phyloP scores from a whole-genome alignment of 2,329 filamentous ascomycete species.

The Diaporthe sp. region DNA sequence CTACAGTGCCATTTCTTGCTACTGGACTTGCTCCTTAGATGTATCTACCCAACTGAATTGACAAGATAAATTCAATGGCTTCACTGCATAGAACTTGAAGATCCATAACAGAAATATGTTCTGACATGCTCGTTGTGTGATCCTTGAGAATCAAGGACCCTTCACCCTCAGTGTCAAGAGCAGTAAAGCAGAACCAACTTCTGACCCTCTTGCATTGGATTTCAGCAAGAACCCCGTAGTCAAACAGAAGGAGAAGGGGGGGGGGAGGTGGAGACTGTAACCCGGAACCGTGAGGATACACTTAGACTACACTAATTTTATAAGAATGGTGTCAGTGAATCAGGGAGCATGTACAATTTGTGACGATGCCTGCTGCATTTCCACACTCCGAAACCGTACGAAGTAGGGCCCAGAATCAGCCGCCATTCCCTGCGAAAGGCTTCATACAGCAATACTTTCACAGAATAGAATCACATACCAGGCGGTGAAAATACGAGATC shows the following conservation, averaged over 20 bases:
- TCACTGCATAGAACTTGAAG: not conserved
- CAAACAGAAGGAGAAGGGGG: no score
- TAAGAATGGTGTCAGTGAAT: not conserved
- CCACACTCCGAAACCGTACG: not conserved
- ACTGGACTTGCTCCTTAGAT: not conserved
- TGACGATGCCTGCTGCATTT: not conserved
- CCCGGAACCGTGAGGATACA: not conserved
- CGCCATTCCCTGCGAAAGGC: not conserved
- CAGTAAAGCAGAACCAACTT: not conserved
- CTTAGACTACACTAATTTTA: not conserved
- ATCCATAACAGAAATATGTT: no score
- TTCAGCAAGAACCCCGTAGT: not conserved
- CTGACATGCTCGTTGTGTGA: not conserved
- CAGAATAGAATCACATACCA: no score
- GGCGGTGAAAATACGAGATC: not conserved
- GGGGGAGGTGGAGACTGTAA: no score
- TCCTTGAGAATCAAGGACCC: not conserved
- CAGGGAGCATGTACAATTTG: not conserved
- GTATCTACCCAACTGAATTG: no score
- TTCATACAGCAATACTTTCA: no score
- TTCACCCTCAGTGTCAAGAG: not conserved
- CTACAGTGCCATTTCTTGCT: not conserved
- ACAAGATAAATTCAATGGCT: not conserved
- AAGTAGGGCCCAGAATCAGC: no score
- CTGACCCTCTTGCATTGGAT: not conserved